These are phyloP conservation scores for Filobasidium wieringae DNA, from an alignment of 768 basidiomycete genomes.

Conservation along the genomic window DNA sequence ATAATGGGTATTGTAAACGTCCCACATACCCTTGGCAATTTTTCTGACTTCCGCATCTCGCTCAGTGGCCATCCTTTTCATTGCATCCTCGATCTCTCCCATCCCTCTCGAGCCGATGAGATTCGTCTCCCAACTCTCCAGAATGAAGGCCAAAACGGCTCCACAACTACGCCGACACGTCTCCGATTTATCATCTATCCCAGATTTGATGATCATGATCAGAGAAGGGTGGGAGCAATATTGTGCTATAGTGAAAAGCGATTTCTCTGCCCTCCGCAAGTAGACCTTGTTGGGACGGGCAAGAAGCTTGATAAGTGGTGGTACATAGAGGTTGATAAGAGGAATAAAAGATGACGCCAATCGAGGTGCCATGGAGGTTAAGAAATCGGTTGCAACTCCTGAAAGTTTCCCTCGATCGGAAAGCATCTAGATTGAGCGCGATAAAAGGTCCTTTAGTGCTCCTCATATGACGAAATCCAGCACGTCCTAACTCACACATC, in stretches of 20 bases:
- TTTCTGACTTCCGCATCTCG: slow-evolving; percentile 39
- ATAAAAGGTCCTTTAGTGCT: neutral
- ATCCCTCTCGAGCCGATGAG: slow-evolving; percentile 27
- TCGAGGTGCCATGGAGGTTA: slow-evolving; percentile 39
- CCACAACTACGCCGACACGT: slow-evolving; percentile 29
- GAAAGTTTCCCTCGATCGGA: slow-evolving; percentile 36
- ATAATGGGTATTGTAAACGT: slow-evolving; percentile 33
- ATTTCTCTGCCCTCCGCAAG: slow-evolving; percentile 38
- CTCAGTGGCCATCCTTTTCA: slow-evolving; percentile 39
- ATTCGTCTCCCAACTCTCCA: slow-evolving; percentile 30
- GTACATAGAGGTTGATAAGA: slow-evolving; percentile 39
- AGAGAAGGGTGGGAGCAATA: slow-evolving; percentile 32
- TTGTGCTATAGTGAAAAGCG: slow-evolving; percentile 35
- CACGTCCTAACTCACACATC: slow-evolving; percentile 27
- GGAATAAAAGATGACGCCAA: slow-evolving; percentile 35
- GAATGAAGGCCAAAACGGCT: slow-evolving; percentile 22
- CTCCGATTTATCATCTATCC: slow-evolving; percentile 35
- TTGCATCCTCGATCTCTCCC: slow-evolving; percentile 32
- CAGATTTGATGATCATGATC: slow-evolving; percentile 33
- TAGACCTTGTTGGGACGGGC: slow-evolving; percentile 42
- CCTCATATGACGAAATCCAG: too few relatives aligned
- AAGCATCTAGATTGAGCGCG: slow-evolving; percentile 24
- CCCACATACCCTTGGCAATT: slow-evolving; percentile 39
- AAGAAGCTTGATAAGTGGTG: slow-evolving; percentile 38
- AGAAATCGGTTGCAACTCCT: slow-evolving; percentile 35